Conservation (phyloP, 768 basidiomycete genomes). For the Rhodotorula toruloides region DNA sequence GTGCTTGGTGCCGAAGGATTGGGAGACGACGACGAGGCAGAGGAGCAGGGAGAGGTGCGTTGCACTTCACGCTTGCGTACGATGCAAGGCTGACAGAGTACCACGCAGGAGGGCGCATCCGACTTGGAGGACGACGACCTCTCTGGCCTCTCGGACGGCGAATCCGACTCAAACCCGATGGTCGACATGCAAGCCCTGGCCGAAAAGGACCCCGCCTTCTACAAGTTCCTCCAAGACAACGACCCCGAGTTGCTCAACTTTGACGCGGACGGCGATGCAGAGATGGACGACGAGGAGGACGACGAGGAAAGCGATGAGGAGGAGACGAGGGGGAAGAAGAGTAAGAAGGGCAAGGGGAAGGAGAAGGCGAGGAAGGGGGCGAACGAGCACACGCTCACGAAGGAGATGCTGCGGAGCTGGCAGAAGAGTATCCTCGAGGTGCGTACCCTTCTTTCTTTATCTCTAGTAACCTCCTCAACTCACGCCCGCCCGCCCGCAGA, state of each 20-base stretch:
- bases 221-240: constrained; percentile 93
- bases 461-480: not conserved
- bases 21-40: constrained; percentile 37
- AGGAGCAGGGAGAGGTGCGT: constrained; percentile 34
- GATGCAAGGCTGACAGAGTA: not conserved
- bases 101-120: not conserved
- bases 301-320: constrained; percentile 52
- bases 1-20: constrained; percentile 39
- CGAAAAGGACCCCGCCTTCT: constrained; percentile 98
- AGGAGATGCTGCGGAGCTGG: constrained; percentile 69
- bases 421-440: constrained; percentile 84
- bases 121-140: constrained; percentile 40
- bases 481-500: constrained; percentile 51
- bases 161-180: constrained; percentile 67
- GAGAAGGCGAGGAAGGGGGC: constrained; percentile 47
- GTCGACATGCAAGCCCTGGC: constrained; percentile 79
- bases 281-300: constrained; percentile 45
- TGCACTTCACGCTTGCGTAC: not conserved
- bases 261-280: constrained; percentile 36
- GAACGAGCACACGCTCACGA: constrained; percentile 57
- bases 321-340: constrained; percentile 50
- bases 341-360: constrained; percentile 46
- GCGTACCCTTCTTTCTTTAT: constrained; percentile 28
- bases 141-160: constrained; percentile 43
- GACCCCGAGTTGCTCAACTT: constrained; percentile 87